phyloP scores from a whole-genome alignment of 495 filamentous ascomycete genomes.

The Aspergillus leporis region DNA sequence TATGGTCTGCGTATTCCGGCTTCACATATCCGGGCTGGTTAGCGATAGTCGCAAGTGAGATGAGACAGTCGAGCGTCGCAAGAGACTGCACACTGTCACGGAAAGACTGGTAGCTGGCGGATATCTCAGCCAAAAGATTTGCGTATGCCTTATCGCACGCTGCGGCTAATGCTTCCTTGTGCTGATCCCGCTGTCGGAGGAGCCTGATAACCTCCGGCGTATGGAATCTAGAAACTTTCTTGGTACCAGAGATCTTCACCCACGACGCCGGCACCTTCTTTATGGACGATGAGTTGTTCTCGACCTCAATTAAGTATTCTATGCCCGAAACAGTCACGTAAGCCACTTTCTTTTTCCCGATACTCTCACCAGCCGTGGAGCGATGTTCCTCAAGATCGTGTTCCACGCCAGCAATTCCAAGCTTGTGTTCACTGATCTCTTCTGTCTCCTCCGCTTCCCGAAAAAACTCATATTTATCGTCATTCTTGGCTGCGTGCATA shows the following conservation, averaged over 20 bases:
- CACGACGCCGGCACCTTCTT: conserved; percentile 90
- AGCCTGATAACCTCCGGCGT: conserved; percentile 83
- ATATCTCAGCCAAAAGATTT: conserved; percentile 67
- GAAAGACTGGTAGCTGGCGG: conserved; percentile 80
- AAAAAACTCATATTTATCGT: conserved; percentile 96
- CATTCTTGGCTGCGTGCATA: conserved; percentile 72
- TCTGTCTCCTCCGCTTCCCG: conserved; percentile 82
- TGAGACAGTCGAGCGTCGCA: conserved; percentile 84
- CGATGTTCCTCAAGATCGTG: conserved; percentile 80
- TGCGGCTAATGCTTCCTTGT: conserved; percentile 88
- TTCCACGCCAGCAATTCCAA: conserved; percentile 91
- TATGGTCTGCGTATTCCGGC: conserved; percentile 71
- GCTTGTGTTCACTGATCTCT: conserved; percentile 79
- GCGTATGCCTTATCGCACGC: conserved; percentile 88
- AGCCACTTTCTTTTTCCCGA: conserved; percentile 67
- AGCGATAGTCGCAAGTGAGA: conserved; percentile 83
- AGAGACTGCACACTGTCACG: conserved; percentile 86
- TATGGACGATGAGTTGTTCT: conserved; percentile 67
- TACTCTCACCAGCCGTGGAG: conserved; percentile 63
- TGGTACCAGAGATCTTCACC: conserved; percentile 92
- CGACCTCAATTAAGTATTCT: conserved; percentile 91
- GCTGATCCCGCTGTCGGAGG: conserved; percentile 87
- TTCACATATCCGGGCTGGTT: conserved; percentile 86
- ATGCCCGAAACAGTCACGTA: conserved; percentile 86
- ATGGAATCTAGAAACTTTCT: conserved; percentile 90